Evolutionary conservation across 805 yeast genomes (phyloP), one percentile per base, ranked within the genome.

Genomic region (Pichia occidentalis): DNA sequence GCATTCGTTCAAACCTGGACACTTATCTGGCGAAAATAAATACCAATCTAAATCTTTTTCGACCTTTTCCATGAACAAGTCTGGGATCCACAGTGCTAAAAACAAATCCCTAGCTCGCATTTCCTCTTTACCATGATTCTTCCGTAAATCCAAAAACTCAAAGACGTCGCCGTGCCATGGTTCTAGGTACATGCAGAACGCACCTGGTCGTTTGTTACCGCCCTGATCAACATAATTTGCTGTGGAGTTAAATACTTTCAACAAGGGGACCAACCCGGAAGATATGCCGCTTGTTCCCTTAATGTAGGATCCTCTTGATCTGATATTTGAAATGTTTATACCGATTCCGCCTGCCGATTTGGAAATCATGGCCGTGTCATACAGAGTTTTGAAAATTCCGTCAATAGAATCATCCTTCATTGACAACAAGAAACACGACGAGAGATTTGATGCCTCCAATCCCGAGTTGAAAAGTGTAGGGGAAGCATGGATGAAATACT

Each of bases 221-320:
- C 98, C 98, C 69, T 90, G 98, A 54, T 90, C 97, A 29, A 90
- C 97, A 55, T 88, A 90, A 51, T 96, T 75, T 14, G 98, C 97
- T 19, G 97, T 87, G 63, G 86, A 83, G 67, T 90, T 90, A 67
- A 80, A 90, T 8, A 90, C 97, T 50, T 95, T 77, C 20, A 90
- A 67, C 97, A 90, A 87, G n/a, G 98, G 98, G 29, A 88, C 80
- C 34, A 90, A 64, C 26, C 98, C 98, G 51, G 80, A 85, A 2
- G 97, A 86, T 9, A 84, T 77, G 37, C 97, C 98, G 57, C 85
- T 85, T 7, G 97, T 80, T 40, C 95, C 94, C 19, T 95, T 81
- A 49, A 90, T 87, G 58, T 80, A 79, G 1, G 95, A 73, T 8
- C 97, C 97, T 13, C 80, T 70, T 6, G 92, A 73, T 53, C 97